phyloP scores from a whole-genome alignment of 192 early-diverging fungal genomes.

The Gryganskiella cystojenkinii region DNA sequence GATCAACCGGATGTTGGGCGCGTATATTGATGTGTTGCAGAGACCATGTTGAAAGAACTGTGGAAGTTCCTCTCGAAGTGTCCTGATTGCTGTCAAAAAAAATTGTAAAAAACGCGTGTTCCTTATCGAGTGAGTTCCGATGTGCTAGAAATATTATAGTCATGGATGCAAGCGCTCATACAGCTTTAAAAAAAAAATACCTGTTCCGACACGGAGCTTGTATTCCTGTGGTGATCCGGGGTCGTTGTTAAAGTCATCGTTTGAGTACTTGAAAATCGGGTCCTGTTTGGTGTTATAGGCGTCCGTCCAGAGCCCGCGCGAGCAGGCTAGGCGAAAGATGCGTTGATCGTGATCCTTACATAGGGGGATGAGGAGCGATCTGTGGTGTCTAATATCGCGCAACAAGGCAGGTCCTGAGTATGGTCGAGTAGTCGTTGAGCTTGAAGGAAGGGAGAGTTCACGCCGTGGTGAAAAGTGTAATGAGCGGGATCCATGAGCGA shows the following conservation, averaged over 20 bases:
- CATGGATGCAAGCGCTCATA: neutral
- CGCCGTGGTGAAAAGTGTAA: too few relatives aligned
- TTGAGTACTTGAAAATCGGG: slow-evolving; percentile 20
- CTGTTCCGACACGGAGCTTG: slow-evolving; percentile 37
- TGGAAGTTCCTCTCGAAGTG: slow-evolving; percentile 60
- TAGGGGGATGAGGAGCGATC: too few relatives aligned
- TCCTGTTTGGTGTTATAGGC: too few relatives aligned
- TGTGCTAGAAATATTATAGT: neutral
- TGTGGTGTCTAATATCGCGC: too few relatives aligned
- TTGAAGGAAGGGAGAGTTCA: too few relatives aligned
- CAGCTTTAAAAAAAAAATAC: neutral
- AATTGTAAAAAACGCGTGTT: neutral
- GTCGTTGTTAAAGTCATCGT: slow-evolving; percentile 4
- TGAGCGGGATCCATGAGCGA: too few relatives aligned
- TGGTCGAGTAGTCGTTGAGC: too few relatives aligned
- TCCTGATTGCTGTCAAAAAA: slow-evolving; percentile 57
- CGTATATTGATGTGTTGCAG: slow-evolving; percentile 57
- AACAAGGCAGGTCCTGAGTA: too few relatives aligned
- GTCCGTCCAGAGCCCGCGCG: too few relatives aligned
- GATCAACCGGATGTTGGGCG: slow-evolving; percentile 57
- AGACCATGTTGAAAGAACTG: slow-evolving; percentile 63
- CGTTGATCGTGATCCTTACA: too few relatives aligned
- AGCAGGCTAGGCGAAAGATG: too few relatives aligned
- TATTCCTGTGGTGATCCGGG: slow-evolving; percentile 28
- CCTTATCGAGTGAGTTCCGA: neutral